A percentile compares a stretch with the other conserved stretches of the same genome.
These are phyloP conservation scores for Fusarium haematococcum DNA, from an alignment of 2,329 filamentous ascomycete genomes.

Conservation along the genomic window DNA sequence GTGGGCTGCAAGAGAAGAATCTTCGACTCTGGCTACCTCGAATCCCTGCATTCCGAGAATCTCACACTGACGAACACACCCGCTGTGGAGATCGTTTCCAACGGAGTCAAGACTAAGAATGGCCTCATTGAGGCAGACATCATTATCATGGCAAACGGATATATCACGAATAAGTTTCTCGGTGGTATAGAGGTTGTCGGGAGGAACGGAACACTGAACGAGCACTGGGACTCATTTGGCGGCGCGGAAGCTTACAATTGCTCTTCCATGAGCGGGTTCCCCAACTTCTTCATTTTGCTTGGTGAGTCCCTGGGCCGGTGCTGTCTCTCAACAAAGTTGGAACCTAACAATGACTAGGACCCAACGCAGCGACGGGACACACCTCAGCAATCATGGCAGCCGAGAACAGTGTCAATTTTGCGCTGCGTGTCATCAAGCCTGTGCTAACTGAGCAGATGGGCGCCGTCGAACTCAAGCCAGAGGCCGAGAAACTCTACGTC, in stretches of 20 bases:
- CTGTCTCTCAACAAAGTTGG: not conserved
- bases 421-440: slow-evolving; percentile 68
- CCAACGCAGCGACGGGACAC: slow-evolving; percentile 73
- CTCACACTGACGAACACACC: not conserved
- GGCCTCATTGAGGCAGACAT: slow-evolving; percentile 61
- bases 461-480: slow-evolving; percentile 38
- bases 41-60: slow-evolving; percentile 55
- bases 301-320: slow-evolving; percentile 47
- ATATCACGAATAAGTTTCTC: slow-evolving; percentile 66
- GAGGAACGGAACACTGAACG: slow-evolving; percentile 59
- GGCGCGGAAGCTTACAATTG: slow-evolving; percentile 72
- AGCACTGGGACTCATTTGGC: slow-evolving; percentile 69
- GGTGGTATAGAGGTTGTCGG: slow-evolving; percentile 66
- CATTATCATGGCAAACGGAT: slow-evolving; percentile 72
- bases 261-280: slow-evolving; percentile 68
- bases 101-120: not conserved
- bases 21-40: slow-evolving; percentile 67
- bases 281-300: slow-evolving; percentile 74
- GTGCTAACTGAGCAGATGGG: slow-evolving; percentile 46
- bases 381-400: slow-evolving; percentile 68
- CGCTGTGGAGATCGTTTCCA: not conserved
- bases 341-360: slow-evolving; percentile 51
- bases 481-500: slow-evolving; percentile 51
- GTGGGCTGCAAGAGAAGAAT: slow-evolving; percentile 75
- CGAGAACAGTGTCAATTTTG: slow-evolving; percentile 72